Percentiles rank a stretch among this genome's conserved stretches.
phyloP scores from a whole-genome alignment of 768 basidiomycete genomes.

The Paxillus ammoniavirescens region DNA sequence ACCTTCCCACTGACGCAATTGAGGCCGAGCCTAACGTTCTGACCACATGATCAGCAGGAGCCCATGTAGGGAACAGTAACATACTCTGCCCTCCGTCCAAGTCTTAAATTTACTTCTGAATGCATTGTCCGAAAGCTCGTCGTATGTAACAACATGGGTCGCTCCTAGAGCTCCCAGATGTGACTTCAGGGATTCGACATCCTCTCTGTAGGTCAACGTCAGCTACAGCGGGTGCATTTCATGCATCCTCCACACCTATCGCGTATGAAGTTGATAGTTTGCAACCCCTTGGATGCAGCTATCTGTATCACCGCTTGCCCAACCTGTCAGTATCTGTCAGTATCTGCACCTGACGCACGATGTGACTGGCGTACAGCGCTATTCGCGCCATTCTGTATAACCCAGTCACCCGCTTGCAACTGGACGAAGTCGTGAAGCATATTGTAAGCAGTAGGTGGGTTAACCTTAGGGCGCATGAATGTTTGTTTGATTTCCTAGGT shows the following conservation, averaged over 20 bases:
- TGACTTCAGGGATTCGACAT: slow-evolving; percentile 47
- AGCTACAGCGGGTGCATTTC: background rate
- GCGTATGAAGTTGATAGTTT: slow-evolving; percentile 82
- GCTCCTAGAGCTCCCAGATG: slow-evolving; percentile 65
- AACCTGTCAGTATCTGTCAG: slow-evolving; percentile 42
- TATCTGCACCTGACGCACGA: background rate
- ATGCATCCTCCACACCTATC: slow-evolving; percentile 47
- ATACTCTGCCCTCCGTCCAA: slow-evolving; percentile 64
- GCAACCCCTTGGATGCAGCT: slow-evolving; percentile 65
- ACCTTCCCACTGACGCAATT: slow-evolving; percentile 67
- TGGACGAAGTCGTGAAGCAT: slow-evolving; percentile 73
- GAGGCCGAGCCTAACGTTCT: slow-evolving; percentile 47
- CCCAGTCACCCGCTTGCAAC: slow-evolving; percentile 70
- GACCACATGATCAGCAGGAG: background rate
- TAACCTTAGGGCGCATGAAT: slow-evolving; percentile 47
- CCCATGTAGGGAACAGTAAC: slow-evolving; percentile 11
- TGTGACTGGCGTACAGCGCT: slow-evolving; percentile 58
- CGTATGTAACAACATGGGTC: slow-evolving; percentile 75
- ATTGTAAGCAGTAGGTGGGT: slow-evolving; percentile 80
- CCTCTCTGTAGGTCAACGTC: slow-evolving; percentile 39
- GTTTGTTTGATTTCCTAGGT: background rate
- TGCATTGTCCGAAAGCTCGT: slow-evolving; percentile 60
- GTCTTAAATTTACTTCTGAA: slow-evolving; percentile 54
- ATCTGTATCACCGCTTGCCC: slow-evolving; percentile 88
- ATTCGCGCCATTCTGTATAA: slow-evolving; percentile 86